Conservation (phyloP, 179 eudicot species). For the Silene coronaria region DNA sequence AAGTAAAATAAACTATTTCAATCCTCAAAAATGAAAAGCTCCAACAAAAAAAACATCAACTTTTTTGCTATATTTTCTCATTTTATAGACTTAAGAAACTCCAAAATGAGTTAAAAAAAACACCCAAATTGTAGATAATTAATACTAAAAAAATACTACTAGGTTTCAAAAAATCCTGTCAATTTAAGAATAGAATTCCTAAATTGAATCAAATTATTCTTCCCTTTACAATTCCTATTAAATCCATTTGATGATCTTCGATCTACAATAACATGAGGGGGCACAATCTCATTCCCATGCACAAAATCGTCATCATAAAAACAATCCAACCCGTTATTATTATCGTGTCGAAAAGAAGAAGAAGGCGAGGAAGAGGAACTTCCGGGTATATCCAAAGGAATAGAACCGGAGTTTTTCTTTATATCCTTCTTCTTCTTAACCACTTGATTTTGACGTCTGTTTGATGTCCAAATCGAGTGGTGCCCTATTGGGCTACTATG, state of each 20-base stretch:
- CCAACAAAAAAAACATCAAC: not conserved
- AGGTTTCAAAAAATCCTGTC: conserved; percentile 29
- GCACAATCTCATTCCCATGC: conserved; percentile 15
- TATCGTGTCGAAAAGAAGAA: conserved; percentile 13
- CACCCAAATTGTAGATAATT: not conserved
- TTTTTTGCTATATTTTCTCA: not conserved
- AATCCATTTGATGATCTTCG: conserved; percentile 20
- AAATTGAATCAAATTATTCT: conserved; percentile 24
- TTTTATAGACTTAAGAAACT: not conserved
- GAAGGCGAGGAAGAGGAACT: conserved; percentile 2
- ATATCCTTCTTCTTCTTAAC: not conserved
- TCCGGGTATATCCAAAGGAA: conserved; percentile 14
- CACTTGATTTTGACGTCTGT: not conserved
- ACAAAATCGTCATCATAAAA: not conserved
- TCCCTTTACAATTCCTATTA: conserved; percentile 11
- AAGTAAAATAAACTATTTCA: not conserved
- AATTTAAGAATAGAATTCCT: conserved; percentile 26
- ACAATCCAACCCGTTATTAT: too few species aligned
- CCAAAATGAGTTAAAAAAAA: not conserved
- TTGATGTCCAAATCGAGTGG: not conserved
- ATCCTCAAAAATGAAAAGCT: conserved; percentile 4
- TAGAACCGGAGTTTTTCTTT: not conserved
- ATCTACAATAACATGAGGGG: conserved; percentile 25
- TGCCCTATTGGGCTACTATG: not conserved
- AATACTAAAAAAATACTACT: not conserved